Evolutionary conservation across 1,284 basidiomycete species (phyloP), one percentile per base, ranked within the genome.

Genomic region (Malassezia brasiliensis): DNA sequence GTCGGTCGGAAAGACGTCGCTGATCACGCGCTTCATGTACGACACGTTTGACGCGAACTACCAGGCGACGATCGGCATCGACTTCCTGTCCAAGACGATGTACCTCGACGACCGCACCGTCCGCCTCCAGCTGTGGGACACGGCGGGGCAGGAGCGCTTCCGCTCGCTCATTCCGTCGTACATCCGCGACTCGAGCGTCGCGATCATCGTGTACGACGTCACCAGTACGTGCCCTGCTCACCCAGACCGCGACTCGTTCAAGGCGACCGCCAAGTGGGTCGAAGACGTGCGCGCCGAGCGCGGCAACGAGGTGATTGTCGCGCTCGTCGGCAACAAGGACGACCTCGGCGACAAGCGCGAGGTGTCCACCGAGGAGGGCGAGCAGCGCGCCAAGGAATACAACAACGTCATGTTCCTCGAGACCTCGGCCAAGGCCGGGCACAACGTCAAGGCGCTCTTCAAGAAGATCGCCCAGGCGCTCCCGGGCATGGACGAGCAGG

Each of bases 21-120:
- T 99, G 54, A 99, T 99, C 76, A 98, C 94, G 60, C 84, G 93
- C 81, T 74, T 68, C 64, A 96, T 96, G 93, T 99, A 98, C 77
- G 94, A 98, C 78, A 96, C 94, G 0, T 99, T 99, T 76, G 94
- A 99, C 80, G 96, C 94, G 77, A 98, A 93, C 44, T 99, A 99
- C 77, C 94, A 99, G 77, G 94, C 94, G 12, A 99, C 94, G 12
- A 99, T 99, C 75, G 94, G 94, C 62, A 98, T 96, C 77, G 94
- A 99, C 79, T 98, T 98, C 76, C 79, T 99, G 76, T 93, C 89
- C 78, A 99, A 99, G 81, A 98, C 94, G 0, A 94, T 99, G 90
- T 99, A 99, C 77, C 82, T 98, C 56, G 94, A 99, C 75, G 94
- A 99, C 79, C 81, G 94, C 68, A 99, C 94, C 2, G 93, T 99